Evolutionary conservation across 2,329 filamentous ascomycete species (phyloP).

Genomic region (Fusarium compactum): DNA sequence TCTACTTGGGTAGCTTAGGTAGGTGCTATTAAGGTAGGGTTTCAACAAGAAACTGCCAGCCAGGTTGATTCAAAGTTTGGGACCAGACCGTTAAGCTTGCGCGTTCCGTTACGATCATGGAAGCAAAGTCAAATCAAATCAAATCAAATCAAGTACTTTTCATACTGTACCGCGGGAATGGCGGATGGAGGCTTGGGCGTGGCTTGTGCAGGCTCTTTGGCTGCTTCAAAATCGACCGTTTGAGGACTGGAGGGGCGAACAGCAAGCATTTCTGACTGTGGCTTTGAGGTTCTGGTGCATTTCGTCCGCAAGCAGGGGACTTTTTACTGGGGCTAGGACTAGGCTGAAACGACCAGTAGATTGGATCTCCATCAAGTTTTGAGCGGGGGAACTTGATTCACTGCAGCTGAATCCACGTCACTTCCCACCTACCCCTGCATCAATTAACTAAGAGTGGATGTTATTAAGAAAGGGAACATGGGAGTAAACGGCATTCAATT

Average conservation of each 20-base stretch:
- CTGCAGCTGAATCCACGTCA: slow-evolving; percentile 44
- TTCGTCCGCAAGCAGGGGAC: slow-evolving; percentile 38
- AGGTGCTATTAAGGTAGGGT: slow-evolving; percentile 12
- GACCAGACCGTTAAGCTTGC: slow-evolving; percentile 34
- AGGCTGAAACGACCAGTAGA: slow-evolving; percentile 45
- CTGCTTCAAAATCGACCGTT: background rate
- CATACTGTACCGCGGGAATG: slow-evolving; percentile 24
- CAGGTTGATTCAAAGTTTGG: slow-evolving; percentile 16
- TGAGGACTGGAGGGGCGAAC: slow-evolving; percentile 6
- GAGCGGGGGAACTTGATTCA: slow-evolving; percentile 22
- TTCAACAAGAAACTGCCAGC: slow-evolving; percentile 34
- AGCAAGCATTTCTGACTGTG: slow-evolving; percentile 44
- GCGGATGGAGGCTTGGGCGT: slow-evolving; percentile 31
- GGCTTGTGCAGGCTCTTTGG: slow-evolving; percentile 24
- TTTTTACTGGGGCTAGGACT: slow-evolving; percentile 10
- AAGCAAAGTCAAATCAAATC: slow-evolving; percentile 8
- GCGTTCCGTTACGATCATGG: slow-evolving; percentile 7
- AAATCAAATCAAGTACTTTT: slow-evolving; percentile 22
- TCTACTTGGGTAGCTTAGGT: background rate
- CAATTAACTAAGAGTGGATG: background rate
- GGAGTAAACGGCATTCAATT: slow-evolving; percentile 15
- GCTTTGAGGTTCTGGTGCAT: slow-evolving; percentile 32
- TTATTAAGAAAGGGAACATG: background rate
- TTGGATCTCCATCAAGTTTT: slow-evolving; percentile 29
- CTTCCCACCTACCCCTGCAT: slow-evolving; percentile 15